Conservation (phyloP, 2,329 filamentous ascomycete species). For the Botrytis medusae region DNA sequence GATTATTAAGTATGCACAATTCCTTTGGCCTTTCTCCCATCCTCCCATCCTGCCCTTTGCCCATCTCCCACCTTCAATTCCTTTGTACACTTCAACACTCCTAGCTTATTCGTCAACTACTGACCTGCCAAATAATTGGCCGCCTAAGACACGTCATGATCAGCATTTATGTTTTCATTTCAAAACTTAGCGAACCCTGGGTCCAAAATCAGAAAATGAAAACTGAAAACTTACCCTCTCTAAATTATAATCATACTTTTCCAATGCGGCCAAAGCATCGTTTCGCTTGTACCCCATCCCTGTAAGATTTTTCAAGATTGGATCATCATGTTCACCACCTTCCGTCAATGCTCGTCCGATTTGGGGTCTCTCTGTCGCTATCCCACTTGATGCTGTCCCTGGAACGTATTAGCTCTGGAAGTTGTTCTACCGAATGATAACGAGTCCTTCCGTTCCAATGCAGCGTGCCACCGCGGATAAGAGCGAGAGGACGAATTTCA, state of each 20-base stretch:
- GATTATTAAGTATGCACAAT: conserved; percentile 15
- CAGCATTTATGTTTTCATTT: neutral
- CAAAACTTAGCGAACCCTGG: accelerated
- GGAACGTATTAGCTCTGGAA: neutral
- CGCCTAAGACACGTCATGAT: neutral
- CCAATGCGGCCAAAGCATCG: conserved; percentile 75
- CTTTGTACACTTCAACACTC: neutral
- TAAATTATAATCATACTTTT: conserved; percentile 95
- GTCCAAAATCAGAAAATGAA: neutral
- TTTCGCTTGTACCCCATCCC: conserved; percentile 81
- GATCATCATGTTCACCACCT: conserved; percentile 82
- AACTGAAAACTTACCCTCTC: conserved; percentile 69
- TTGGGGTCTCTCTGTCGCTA: conserved; percentile 40
- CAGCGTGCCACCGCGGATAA: too few relatives aligned
- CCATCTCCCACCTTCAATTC: neutral
- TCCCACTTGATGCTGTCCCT: neutral
- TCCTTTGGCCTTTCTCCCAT: neutral
- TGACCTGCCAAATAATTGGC: conserved; percentile 14
- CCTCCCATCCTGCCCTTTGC: neutral
- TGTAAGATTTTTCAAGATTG: conserved; percentile 84
- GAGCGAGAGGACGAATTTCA: too few relatives aligned
- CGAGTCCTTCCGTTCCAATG: neutral
- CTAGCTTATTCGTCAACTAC: neutral
- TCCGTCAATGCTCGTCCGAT: conserved; percentile 70
- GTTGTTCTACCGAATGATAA: neutral